Conservation (phyloP, 495 filamentous ascomycete species). For the Poronia punctata region DNA sequence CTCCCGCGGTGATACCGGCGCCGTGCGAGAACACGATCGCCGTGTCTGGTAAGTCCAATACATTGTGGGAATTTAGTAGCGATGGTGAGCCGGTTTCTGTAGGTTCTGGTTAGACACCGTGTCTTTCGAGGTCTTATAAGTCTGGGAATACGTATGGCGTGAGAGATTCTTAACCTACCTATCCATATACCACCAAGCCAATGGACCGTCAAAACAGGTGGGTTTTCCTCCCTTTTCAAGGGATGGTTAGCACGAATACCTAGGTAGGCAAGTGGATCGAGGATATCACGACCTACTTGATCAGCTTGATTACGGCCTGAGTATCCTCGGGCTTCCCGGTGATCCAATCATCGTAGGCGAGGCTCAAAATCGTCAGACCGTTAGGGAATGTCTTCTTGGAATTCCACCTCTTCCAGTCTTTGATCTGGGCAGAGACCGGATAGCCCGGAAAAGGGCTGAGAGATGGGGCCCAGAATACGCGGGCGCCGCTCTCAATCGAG, state of each 20-base stretch:
- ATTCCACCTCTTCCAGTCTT: slow-evolving; percentile 23
- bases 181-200: slow-evolving; percentile 27
- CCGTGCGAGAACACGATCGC: slow-evolving; percentile 39
- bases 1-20: slow-evolving; percentile 18
- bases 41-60: slow-evolving; percentile 28
- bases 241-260: not conserved
- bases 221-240: slow-evolving; percentile 9
- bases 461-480: slow-evolving; percentile 34
- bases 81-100: slow-evolving; percentile 26
- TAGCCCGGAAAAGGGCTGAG: slow-evolving; percentile 20
- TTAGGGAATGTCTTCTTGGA: slow-evolving; percentile 9
- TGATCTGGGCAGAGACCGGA: slow-evolving; percentile 20
- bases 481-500: slow-evolving; percentile 32
- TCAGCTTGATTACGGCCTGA: slow-evolving; percentile 19
- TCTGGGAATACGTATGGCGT: not conserved
- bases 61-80: slow-evolving; percentile 20
- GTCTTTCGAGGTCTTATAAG: not conserved
- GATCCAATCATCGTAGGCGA: slow-evolving; percentile 35
- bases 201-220: slow-evolving; percentile 31
- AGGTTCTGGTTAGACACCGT: not conserved
- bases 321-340: slow-evolving; percentile 16
- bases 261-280: not conserved
- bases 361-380: slow-evolving; percentile 20
- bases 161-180: slow-evolving; percentile 19
- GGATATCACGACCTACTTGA: slow-evolving; percentile 9